Conservation (phyloP, 331 rosid species). For the Spiraea crenata region DNA sequence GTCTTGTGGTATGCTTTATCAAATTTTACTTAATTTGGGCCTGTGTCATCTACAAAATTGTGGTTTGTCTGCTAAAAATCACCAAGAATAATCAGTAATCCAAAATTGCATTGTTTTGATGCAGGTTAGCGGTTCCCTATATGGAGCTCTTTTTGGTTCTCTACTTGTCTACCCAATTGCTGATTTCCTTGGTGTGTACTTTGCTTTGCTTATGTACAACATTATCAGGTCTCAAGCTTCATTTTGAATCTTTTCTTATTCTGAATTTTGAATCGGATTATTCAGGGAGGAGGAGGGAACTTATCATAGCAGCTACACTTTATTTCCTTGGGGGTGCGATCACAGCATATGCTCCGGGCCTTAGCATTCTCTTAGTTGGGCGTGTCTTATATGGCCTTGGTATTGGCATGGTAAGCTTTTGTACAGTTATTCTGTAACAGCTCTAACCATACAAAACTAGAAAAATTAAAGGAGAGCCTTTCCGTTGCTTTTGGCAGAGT, state of each 20-base stretch:
- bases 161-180: conserved; percentile 71
- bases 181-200: conserved; percentile 78
- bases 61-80: conserved; percentile 7
- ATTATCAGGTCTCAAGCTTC: conserved; percentile 19
- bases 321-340: conserved; percentile 61
- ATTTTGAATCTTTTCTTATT: conserved; percentile 24
- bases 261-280: conserved; percentile 20
- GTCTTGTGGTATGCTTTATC: conserved; percentile 75
- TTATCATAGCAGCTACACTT: conserved; percentile 60
- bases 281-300: conserved; percentile 82
- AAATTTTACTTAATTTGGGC: conserved; percentile 13
- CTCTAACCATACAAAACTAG: background rate
- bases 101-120: conserved; percentile 2
- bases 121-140: conserved; percentile 90
- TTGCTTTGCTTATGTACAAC: conserved; percentile 25
- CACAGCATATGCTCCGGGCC: conserved; percentile 75
- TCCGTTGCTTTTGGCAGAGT: background rate
- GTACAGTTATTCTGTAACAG: background rate
- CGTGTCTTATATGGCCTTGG: conserved; percentile 90
- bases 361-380: conserved; percentile 71
- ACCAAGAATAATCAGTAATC: background rate
- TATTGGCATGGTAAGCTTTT: conserved; percentile 80
- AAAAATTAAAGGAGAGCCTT: background rate
- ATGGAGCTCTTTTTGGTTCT: conserved; percentile 96
- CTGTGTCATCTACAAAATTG: conserved; percentile 15